Percentiles rank a stretch among this genome's conserved stretches.
Evolutionary conservation across 164 flowering plant species (phyloP).

Genomic region (Macadamia tetraphylla): DNA sequence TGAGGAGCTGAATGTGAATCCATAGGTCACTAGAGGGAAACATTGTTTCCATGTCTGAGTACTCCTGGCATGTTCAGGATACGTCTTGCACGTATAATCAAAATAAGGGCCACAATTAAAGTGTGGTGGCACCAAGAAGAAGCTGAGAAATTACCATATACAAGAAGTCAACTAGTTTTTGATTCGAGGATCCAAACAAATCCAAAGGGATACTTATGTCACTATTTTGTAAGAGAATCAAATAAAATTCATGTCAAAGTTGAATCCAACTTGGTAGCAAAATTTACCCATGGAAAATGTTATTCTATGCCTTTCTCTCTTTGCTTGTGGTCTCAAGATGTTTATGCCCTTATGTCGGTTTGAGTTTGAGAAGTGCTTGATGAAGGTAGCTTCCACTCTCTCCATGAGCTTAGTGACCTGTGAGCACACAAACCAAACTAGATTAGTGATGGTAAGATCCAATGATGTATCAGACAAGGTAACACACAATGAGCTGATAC

Average conservation of each 20-base stretch:
- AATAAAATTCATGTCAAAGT: neutral
- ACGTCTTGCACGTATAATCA: conserved; percentile 26
- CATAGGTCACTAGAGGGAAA: conserved; percentile 57
- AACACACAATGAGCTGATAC: no score
- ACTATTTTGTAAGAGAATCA: no score
- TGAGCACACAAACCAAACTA: no score
- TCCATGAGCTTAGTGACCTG: no score
- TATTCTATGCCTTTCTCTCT: neutral
- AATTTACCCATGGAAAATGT: no score
- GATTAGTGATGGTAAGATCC: no score
- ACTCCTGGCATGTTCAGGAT: conserved; percentile 21
- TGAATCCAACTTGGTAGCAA: neutral
- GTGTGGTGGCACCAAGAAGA: no score
- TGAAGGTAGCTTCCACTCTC: no score
- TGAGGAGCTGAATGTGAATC: neutral
- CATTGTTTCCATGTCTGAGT: conserved; percentile 46
- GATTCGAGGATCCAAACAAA: neutral
- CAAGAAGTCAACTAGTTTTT: no score
- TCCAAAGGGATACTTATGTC: neutral
- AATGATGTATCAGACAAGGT: no score
- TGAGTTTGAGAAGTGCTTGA: neutral
- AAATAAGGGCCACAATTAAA: no score
- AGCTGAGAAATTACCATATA: no score
- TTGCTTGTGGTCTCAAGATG: neutral
- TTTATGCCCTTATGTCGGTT: neutral